These are phyloP conservation scores for Hypoxylon intermedium DNA, from an alignment of 495 filamentous ascomycete genomes.

Conservation along the genomic window DNA sequence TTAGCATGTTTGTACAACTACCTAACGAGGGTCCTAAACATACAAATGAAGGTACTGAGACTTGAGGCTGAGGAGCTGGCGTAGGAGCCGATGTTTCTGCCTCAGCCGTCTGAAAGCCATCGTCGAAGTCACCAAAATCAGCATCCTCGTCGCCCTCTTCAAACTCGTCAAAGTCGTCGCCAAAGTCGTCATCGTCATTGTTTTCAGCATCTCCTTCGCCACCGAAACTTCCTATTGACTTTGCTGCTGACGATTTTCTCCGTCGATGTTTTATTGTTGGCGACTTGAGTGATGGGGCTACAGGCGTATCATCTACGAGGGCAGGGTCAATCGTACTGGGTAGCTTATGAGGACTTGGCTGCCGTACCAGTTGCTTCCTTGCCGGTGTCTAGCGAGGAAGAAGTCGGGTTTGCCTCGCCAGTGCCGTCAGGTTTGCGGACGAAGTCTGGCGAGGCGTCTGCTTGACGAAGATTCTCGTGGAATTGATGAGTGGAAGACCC, in stretches of 20 bases:
- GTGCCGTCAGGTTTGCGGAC: conserved; percentile 53
- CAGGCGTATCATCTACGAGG: conserved; percentile 48
- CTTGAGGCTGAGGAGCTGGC: conserved; percentile 54
- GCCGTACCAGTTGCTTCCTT: conserved; percentile 44
- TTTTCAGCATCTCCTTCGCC: conserved; percentile 45
- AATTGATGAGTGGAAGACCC: conserved; percentile 50
- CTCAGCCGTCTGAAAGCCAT: conserved; percentile 75
- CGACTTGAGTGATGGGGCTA: conserved; percentile 44
- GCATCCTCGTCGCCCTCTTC: conserved; percentile 77
- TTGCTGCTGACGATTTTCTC: conserved; percentile 53
- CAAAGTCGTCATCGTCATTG: conserved; percentile 64
- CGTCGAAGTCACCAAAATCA: conserved; percentile 92
- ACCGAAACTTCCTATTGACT: conserved; percentile 41
- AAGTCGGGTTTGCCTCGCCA: conserved; percentile 37
- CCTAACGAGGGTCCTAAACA: conserved; percentile 43
- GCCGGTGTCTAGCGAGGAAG: conserved; percentile 39
- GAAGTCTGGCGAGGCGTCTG: conserved; percentile 57
- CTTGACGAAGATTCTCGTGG: conserved; percentile 47
- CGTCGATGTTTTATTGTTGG: conserved; percentile 30
- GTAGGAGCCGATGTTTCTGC: conserved; percentile 54
- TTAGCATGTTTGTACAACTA: conserved; percentile 46
- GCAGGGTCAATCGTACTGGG: conserved; percentile 46
- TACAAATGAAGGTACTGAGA: conserved; percentile 61
- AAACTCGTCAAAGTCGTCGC: conserved; percentile 97
- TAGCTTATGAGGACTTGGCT: conserved; percentile 47